Conservation (phyloP, 1,284 basidiomycete species). For the Cryptococcus sp. region DNA sequence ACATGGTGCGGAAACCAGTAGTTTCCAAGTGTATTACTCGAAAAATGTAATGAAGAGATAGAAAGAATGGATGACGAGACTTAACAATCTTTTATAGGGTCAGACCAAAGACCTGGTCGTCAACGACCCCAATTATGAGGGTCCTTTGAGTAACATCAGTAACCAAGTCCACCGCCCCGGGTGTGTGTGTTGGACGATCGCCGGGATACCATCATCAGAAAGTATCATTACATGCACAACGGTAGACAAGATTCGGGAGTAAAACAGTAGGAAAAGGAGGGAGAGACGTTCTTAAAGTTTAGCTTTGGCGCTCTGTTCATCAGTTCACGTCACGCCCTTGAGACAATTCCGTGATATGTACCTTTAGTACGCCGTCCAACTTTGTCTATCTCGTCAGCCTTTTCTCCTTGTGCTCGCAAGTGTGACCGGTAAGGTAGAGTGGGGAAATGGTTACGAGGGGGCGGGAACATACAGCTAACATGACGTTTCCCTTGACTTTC, state of each 20-base stretch:
- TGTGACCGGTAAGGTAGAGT: not conserved
- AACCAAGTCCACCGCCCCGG: too few relatives aligned
- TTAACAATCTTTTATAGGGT: too few relatives aligned
- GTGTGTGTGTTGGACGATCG: too few relatives aligned
- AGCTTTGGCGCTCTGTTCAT: constrained; percentile 32
- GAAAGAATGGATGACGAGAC: too few relatives aligned
- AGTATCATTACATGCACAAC: not conserved
- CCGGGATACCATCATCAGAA: too few relatives aligned
- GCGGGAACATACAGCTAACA: constrained; percentile 34
- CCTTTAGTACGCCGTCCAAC: constrained; percentile 75
- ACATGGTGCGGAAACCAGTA: too few relatives aligned
- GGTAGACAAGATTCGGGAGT: not conserved
- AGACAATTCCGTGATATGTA: constrained; percentile 34
- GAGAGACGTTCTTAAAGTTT: constrained; percentile 26
- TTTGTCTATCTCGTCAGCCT: constrained; percentile 59
- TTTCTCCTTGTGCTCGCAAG: too few relatives aligned
- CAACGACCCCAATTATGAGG: too few relatives aligned
- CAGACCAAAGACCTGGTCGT: too few relatives aligned
- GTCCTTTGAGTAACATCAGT: too few relatives aligned
- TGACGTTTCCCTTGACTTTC: constrained; percentile 49
- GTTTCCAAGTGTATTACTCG: too few relatives aligned
- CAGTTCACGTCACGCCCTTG: constrained; percentile 2
- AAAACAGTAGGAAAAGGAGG: not conserved
- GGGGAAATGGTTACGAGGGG: not conserved
- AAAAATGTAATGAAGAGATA: too few relatives aligned